Conservation (phyloP, 2,329 filamentous ascomycete species). For the Tricladium varicosporioides region DNA sequence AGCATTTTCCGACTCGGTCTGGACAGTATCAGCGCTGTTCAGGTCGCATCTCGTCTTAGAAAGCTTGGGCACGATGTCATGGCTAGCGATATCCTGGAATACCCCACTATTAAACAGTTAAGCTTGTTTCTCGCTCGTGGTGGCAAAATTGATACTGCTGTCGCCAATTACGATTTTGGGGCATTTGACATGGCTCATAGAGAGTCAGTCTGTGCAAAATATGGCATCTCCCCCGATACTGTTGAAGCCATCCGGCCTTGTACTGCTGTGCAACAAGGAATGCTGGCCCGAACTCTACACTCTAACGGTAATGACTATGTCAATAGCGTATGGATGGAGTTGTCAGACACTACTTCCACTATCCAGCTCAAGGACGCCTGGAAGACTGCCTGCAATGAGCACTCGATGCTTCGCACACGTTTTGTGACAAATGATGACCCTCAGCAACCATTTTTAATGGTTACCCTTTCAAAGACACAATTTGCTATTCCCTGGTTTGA, state of each 20-base stretch:
- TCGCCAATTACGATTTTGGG: conserved; percentile 44
- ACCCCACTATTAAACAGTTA: conserved; percentile 43
- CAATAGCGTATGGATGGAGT: conserved; percentile 62
- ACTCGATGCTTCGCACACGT: conserved; percentile 75
- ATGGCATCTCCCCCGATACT: conserved; percentile 19
- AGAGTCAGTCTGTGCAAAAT: conserved; percentile 25
- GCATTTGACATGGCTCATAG: conserved; percentile 48
- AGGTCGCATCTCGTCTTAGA: conserved; percentile 69
- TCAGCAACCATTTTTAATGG: conserved; percentile 69
- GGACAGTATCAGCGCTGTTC: conserved; percentile 84
- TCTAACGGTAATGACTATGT: conserved; percentile 70
- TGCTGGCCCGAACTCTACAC: conserved; percentile 71
- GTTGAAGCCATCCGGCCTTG: conserved; percentile 69
- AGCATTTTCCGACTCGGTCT: conserved; percentile 87
- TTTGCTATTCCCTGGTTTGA: conserved; percentile 41
- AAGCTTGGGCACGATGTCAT: conserved; percentile 56
- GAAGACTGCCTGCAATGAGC: conserved; percentile 48
- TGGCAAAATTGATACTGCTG: background rate
- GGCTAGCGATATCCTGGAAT: conserved; percentile 72
- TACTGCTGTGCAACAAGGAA: conserved; percentile 75
- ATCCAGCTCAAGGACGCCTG: conserved; percentile 56
- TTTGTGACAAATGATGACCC: conserved; percentile 63
- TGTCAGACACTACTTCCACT: conserved; percentile 42
- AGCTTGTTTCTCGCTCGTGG: conserved; percentile 18
- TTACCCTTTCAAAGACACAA: conserved; percentile 50